Percentiles rank a stretch among this genome's conserved stretches.
Evolutionary conservation across 106 monocot species (phyloP).

Genomic region (Dendrobium huoshanense): DNA sequence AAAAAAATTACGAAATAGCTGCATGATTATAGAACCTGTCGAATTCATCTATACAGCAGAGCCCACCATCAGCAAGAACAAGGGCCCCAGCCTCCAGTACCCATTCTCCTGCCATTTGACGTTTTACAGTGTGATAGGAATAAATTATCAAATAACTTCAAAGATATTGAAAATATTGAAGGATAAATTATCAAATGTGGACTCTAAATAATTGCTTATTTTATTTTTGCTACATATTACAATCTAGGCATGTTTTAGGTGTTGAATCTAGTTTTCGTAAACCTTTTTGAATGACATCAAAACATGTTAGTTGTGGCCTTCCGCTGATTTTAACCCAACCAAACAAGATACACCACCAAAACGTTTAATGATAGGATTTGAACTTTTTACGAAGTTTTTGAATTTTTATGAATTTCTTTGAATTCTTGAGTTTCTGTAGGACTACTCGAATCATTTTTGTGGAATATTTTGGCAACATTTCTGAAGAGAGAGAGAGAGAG

Average conservation of each 20-base stretch:
- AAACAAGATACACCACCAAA: not conserved
- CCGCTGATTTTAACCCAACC: not conserved
- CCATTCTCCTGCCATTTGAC: slow-evolving; percentile 68
- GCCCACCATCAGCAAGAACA: slow-evolving; percentile 97
- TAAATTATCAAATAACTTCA: not conserved
- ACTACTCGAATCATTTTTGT: not conserved
- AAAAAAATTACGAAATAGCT: not conserved
- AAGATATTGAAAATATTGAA: not conserved
- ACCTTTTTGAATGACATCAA: not conserved
- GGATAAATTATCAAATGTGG: not conserved
- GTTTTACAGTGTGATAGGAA: not conserved
- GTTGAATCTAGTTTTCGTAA: not conserved
- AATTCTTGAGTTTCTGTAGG: not conserved
- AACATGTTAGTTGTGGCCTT: not conserved
- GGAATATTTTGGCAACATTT: not conserved
- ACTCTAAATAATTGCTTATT: not conserved
- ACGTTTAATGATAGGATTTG: not conserved
- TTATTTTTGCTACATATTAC: not conserved
- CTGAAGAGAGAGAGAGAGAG: not conserved
- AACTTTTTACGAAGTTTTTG: not conserved
- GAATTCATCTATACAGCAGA: slow-evolving; percentile 99
- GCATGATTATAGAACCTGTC: slow-evolving; percentile 48
- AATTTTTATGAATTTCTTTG: not conserved
- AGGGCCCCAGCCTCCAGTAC: slow-evolving; percentile 99
- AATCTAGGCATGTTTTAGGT: not conserved